phyloP scores from a whole-genome alignment of 1,139 yeast genomes.

The Nakaseomyces uthaithaninus region DNA sequence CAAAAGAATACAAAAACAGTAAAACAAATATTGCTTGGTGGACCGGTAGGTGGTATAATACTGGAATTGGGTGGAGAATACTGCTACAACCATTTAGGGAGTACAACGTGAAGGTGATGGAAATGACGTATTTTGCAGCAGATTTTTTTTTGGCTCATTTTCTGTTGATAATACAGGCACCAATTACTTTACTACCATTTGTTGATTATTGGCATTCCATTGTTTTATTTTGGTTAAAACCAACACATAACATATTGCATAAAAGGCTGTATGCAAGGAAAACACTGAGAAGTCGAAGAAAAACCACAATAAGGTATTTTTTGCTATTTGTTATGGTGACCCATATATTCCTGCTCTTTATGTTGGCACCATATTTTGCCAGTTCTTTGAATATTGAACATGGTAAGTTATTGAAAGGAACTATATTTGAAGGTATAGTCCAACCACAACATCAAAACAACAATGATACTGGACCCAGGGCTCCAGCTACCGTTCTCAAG shows the following conservation, averaged over 20 bases:
- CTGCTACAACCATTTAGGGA: conserved; percentile 66
- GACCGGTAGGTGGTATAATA: conserved; percentile 68
- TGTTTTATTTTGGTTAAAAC: conserved; percentile 74
- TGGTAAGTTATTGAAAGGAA: conserved; percentile 14
- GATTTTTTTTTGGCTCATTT: conserved; percentile 68
- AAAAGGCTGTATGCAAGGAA: conserved; percentile 37
- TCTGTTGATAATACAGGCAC: conserved; percentile 51
- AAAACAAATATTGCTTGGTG: conserved; percentile 70
- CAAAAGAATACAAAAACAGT: conserved; percentile 54
- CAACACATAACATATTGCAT: conserved; percentile 44
- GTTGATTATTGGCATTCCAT: conserved; percentile 72
- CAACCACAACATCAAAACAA: conserved; percentile 52
- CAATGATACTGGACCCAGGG: conserved; percentile 51
- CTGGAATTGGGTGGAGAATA: conserved; percentile 51
- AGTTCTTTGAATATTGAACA: conserved; percentile 23
- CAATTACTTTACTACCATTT: conserved; percentile 58
- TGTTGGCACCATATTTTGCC: conserved; percentile 40
- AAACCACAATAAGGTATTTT: conserved; percentile 36
- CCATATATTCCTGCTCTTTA: conserved; percentile 33
- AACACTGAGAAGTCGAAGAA: conserved; percentile 34
- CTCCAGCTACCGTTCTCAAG: conserved; percentile 25
- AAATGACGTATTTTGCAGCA: conserved; percentile 57
- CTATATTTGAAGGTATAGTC: conserved; percentile 35
- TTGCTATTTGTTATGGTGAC: conserved; percentile 39
- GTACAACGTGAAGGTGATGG: conserved; percentile 56